Evolutionary conservation across 106 monocot genomes (phyloP).

Genomic region (Phalaenopsis aphrodite): DNA sequence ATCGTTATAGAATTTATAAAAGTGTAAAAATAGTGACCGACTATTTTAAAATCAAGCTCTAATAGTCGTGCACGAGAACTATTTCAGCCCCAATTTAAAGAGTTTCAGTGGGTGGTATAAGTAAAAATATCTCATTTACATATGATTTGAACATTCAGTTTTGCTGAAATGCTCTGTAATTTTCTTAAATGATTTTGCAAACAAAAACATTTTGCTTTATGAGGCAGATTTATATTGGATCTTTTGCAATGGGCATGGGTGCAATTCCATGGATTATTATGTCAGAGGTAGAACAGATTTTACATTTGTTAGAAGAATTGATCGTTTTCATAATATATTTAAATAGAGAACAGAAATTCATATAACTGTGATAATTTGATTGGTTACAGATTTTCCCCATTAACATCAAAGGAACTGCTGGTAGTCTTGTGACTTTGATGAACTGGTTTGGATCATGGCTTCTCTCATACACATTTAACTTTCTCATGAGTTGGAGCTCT

Average conservation of each 20-base stretch:
- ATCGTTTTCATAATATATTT: too few species aligned
- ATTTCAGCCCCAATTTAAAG: too few species aligned
- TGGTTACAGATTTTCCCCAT: conserved; percentile 46
- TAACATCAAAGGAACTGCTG: conserved; percentile 41
- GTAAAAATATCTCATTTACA: neutral
- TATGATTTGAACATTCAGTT: neutral
- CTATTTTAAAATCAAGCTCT: too few species aligned
- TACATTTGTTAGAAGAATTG: neutral
- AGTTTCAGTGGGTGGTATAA: neutral
- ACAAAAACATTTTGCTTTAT: neutral
- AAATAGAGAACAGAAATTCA: neutral
- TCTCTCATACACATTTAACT: conserved; percentile 43
- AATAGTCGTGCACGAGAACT: too few species aligned
- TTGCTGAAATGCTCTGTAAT: neutral
- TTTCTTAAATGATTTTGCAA: neutral
- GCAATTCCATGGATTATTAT: conserved; percentile 56
- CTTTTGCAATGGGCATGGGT: conserved; percentile 49
- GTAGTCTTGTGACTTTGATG: conserved; percentile 47
- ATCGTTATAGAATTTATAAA: too few species aligned
- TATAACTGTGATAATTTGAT: neutral
- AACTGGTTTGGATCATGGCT: conserved; percentile 51
- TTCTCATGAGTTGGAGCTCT: conserved; percentile 49
- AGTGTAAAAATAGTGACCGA: too few species aligned
- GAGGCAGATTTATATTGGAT: conserved; percentile 36
- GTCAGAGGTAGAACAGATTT: conserved; percentile 32